Evolutionary conservation across 1,284 basidiomycete species (phyloP).

Genomic region (Stygiomarasmius scandens): DNA sequence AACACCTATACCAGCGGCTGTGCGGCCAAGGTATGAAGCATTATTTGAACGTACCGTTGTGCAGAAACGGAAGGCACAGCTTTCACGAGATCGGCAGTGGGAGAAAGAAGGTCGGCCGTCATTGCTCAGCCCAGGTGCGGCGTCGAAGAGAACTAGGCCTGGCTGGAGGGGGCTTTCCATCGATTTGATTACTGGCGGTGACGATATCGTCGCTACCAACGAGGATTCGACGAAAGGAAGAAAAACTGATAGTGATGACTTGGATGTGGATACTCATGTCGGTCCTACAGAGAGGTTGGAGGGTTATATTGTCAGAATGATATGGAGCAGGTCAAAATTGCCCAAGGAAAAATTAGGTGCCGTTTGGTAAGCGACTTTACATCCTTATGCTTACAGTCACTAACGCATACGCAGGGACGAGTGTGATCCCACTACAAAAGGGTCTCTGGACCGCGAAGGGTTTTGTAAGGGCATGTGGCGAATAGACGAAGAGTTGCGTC

Average conservation of each 20-base stretch:
- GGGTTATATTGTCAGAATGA: conserved; percentile 54
- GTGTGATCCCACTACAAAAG: conserved; percentile 58
- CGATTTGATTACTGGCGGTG: conserved; percentile 61
- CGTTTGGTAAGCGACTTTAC: conserved; percentile 58
- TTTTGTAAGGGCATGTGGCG: conserved; percentile 83
- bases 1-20: conserved; percentile 65
- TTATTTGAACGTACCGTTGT: conserved; percentile 64
- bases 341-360: conserved; percentile 52
- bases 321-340: conserved; percentile 68
- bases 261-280: conserved; percentile 37
- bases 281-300: conserved; percentile 41
- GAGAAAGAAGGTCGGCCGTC: conserved; percentile 26
- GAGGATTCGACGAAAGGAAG: conserved; percentile 14
- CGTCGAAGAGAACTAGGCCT: conserved; percentile 46
- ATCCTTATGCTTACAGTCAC: conserved; percentile 7
- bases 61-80: conserved; percentile 46
- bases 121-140: conserved; percentile 39
- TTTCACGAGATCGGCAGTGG: conserved; percentile 23
- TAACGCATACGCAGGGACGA: conserved; percentile 52
- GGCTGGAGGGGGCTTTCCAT: conserved; percentile 81
- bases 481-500: conserved; percentile 81
- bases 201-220: conserved; percentile 10
- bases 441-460: conserved; percentile 61
- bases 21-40: conserved; percentile 64
- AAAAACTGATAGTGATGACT: conserved; percentile 17